Evolutionary conservation across 2,329 filamentous ascomycete species (phyloP).

Genomic region (Paraconiothyrium brasiliense): DNA sequence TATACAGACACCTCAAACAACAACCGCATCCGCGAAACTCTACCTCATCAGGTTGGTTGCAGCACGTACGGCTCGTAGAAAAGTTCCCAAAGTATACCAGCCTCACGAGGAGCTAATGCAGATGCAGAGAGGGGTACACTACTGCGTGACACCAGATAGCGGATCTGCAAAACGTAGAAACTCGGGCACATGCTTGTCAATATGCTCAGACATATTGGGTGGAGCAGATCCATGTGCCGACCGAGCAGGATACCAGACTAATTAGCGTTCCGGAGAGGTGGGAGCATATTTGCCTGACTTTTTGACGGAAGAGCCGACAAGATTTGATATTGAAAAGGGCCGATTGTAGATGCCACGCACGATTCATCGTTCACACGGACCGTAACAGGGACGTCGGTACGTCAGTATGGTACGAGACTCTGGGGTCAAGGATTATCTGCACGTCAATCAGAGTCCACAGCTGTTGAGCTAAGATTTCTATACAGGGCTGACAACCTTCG

Average conservation of each 20-base stretch:
- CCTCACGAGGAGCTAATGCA: background rate
- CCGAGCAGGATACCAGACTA: background rate
- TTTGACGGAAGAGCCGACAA: too few relatives aligned
- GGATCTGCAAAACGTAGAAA: too few relatives aligned
- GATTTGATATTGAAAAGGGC: conserved; percentile 6
- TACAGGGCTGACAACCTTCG: background rate
- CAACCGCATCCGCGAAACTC: background rate
- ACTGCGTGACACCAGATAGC: background rate
- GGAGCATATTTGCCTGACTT: background rate
- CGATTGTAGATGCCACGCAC: background rate
- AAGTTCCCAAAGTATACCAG: background rate
- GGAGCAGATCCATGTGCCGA: background rate
- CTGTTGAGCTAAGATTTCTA: background rate
- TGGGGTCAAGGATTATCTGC: background rate
- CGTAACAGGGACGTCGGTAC: background rate
- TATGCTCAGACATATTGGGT: background rate
- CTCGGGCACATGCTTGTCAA: background rate
- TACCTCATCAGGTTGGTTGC: background rate
- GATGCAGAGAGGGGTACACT: background rate
- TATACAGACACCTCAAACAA: background rate
- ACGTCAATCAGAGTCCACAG: background rate
- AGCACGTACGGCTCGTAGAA: background rate
- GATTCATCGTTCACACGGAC: background rate
- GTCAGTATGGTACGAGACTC: background rate
- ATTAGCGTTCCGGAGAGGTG: background rate